phyloP scores from a whole-genome alignment of 2,329 filamentous ascomycete species.

The Colletotrichum sp. region DNA sequence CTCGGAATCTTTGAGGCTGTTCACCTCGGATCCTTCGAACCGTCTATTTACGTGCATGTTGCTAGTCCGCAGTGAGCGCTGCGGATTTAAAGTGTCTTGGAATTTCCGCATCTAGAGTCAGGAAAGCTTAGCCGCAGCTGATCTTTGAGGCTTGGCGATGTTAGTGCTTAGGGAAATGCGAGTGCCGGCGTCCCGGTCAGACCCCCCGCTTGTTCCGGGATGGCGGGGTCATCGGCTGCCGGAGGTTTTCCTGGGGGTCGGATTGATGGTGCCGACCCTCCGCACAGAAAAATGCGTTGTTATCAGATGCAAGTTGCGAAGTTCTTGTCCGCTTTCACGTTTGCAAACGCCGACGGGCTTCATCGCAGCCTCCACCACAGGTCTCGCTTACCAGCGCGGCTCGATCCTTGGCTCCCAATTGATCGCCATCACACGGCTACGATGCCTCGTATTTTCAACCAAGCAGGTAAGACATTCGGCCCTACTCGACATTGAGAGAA shows the following conservation, averaged over 20 bases:
- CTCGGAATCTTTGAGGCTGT: neutral
- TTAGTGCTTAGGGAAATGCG: neutral
- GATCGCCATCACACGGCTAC: neutral
- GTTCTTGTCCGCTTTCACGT: neutral
- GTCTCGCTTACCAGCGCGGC: neutral
- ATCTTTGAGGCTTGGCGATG: neutral
- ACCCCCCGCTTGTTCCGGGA: neutral
- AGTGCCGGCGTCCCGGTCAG: neutral
- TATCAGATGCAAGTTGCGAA: neutral
- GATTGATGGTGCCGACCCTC: neutral
- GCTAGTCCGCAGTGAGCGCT: neutral
- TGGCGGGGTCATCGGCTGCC: neutral
- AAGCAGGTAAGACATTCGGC: neutral
- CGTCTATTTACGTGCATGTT: neutral
- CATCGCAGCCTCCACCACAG: neutral
- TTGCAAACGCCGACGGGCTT: neutral
- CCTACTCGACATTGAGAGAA: neutral
- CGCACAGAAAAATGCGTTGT: neutral
- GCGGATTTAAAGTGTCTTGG: neutral
- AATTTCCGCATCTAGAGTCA: neutral
- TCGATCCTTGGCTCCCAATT: neutral
- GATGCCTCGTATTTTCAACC: constrained; percentile 9
- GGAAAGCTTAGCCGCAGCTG: neutral
- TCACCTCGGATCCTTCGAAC: neutral
- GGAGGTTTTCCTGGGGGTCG: neutral